Conservation (phyloP, 805 yeast genomes). For the Candida nanaspora region DNA sequence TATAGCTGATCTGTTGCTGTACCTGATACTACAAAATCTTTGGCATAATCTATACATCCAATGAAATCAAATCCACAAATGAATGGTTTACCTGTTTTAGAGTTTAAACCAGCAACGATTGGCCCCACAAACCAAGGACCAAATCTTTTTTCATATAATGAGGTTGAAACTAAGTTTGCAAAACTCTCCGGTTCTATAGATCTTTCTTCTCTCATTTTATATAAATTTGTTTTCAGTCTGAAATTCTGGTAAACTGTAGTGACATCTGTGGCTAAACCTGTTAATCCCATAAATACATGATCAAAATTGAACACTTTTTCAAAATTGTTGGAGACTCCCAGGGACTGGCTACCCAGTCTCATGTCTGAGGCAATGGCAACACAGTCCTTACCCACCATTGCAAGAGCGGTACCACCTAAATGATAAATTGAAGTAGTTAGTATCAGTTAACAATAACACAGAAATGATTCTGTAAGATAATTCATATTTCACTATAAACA, state of each 20-base stretch:
- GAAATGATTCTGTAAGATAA: background rate
- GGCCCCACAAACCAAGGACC: conserved; percentile 98
- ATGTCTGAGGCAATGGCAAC: conserved; percentile 96
- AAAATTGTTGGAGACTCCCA: conserved; percentile 87
- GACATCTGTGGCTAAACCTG: conserved; percentile 95
- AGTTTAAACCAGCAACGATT: conserved; percentile 88
- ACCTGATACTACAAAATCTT: conserved; percentile 92
- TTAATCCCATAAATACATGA: conserved; percentile 80
- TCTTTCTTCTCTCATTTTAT: conserved; percentile 87
- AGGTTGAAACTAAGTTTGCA: conserved; percentile 85
- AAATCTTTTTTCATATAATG: conserved; percentile 84
- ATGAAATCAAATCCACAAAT: conserved; percentile 93
- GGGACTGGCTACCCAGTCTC: conserved; percentile 87
- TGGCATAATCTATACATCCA: conserved; percentile 93
- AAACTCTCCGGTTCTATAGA: conserved; percentile 88
- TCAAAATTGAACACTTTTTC: conserved; percentile 88
- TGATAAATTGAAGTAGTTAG: too few relatives aligned
- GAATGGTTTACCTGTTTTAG: conserved; percentile 77
- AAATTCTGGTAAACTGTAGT: conserved; percentile 76
- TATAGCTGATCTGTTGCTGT: conserved; percentile 95
- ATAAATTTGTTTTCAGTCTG: conserved; percentile 78
- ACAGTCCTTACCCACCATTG: conserved; percentile 98
- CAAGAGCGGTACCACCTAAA: conserved; percentile 89
- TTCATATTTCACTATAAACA: background rate
- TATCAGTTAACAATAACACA: conserved; percentile 5